Base-by-base conservation (phyloP, 768 basidiomycete genomes). In the Calocybe indica region DNA sequence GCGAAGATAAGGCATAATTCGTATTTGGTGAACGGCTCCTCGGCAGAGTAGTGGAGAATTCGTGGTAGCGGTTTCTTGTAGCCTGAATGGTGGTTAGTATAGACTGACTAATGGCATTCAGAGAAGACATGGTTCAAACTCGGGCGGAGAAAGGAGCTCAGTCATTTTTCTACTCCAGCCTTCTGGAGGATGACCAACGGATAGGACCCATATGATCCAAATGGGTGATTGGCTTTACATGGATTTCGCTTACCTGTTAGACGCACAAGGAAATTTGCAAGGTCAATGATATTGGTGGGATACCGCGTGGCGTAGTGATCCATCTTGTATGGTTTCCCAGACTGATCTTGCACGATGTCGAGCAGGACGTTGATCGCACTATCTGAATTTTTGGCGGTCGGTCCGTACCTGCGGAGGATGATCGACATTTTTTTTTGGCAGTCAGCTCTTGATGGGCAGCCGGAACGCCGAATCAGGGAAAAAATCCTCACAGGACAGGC, bases 281-380 rank as follows among this genome's bases (percentile, higher is more conserved):
- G 85, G 59, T 97, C 94, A 31, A 83, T 58, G 8, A 91, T 83
- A 57, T 92, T 92, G 22, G 95, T 98, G 0, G 95, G 95, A 67
- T 87, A 95, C 29, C 95, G 78, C 12, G 85, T 89, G 22, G 91
- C 92, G 61, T 83, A 95, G 62, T 95, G 85, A 61, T 99, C 95
- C 95, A 97, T 97, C 63, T 83, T 91, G 71, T 93, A 93, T 33
- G 68, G 70, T 67, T 93, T 93, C 2, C 88, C 89, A 5, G 85
- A 87, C 55, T 88, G 88, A 59, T 94, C 90, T 51, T 80, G 72
- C 0, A 96, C 89, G 32, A 95, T 73, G 61, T 96, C 92, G 29
- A 93, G 64, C 5, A 99, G 75, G 46, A 91, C 73, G 61, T 97
- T 98, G 52, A 98, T 76, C 0, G 95, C 94, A 4, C 83, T 83